Evolutionary conservation across 1,284 basidiomycete genomes (phyloP).

Genomic region (Pseudozyma sp.): DNA sequence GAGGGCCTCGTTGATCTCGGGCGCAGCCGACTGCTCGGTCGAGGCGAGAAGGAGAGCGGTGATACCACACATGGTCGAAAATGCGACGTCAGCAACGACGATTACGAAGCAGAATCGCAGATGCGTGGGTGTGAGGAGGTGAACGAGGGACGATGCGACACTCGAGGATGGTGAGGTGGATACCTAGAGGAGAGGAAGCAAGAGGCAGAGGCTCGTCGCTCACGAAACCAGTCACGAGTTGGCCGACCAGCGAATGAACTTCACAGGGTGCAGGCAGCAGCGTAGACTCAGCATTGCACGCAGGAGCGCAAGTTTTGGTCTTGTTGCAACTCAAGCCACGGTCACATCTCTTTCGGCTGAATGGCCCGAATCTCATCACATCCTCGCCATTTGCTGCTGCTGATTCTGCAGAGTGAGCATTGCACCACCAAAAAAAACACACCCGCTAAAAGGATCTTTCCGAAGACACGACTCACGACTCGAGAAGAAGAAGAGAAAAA

Average conservation of each 20-base stretch:
- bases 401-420: background rate
- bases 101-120: background rate
- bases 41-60: conserved; percentile 63
- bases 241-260: background rate
- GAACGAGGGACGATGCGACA: conserved; percentile 19
- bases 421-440: background rate
- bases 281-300: background rate
- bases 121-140: background rate
- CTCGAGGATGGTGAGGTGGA: conserved; percentile 31
- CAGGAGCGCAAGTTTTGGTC: no score
- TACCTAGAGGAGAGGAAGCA: conserved; percentile 37
- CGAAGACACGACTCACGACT: conserved; percentile 7
- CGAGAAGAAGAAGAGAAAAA: conserved; percentile 4
- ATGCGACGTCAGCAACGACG: background rate
- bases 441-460: conserved; percentile 10
- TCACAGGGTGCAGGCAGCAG: background rate
- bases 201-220: conserved; percentile 6
- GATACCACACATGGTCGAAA: conserved; percentile 65
- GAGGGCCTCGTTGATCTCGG: conserved; percentile 69
- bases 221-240: background rate
- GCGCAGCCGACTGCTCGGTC: conserved; percentile 49
- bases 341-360: background rate
- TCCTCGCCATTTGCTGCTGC: background rate
- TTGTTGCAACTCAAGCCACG: no score
- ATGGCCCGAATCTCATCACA: background rate